A percentile compares a stretch with the other conserved stretches of the same genome.
phyloP scores from a whole-genome alignment of 129 eudicot genomes.

The Smallanthus sonchifolius region DNA sequence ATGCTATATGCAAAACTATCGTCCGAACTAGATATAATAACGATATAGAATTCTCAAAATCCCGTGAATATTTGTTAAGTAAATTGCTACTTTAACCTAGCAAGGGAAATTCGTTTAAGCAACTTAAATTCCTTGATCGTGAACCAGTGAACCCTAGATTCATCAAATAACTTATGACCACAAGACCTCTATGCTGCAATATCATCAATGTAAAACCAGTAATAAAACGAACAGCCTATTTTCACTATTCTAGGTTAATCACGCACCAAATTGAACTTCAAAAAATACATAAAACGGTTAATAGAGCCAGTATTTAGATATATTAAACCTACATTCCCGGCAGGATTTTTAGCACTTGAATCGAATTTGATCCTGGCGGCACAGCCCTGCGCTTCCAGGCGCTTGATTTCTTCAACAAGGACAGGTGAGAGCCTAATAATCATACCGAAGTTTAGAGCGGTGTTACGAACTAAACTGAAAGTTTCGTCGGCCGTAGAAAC shows the following conservation, averaged over 20 bases:
- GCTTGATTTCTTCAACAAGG: conserved; percentile 92
- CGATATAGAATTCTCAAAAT: not conserved
- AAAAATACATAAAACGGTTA: not conserved
- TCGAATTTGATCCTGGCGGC: conserved; percentile 74
- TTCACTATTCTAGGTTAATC: conserved; percentile 10
- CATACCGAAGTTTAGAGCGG: conserved; percentile 70
- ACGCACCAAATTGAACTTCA: conserved; percentile 12
- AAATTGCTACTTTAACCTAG: not conserved
- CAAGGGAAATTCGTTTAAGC: not conserved
- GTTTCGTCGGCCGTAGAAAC: conserved; percentile 55
- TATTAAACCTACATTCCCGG: conserved; percentile 62
- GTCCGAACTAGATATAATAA: not conserved
- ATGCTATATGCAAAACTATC: not conserved
- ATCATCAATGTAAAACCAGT: not conserved
- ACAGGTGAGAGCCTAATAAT: conserved; percentile 72
- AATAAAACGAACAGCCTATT: not conserved
- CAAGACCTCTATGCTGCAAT: conserved; percentile 2
- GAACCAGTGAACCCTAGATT: not conserved
- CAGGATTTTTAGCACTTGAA: conserved; percentile 52
- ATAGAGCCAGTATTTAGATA: conserved; percentile 1
- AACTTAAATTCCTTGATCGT: not conserved
- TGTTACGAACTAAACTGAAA: conserved; percentile 66
- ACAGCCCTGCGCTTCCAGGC: conserved; percentile 64
- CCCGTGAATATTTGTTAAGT: not conserved
- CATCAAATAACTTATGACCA: not conserved